Base-by-base conservation (phyloP, 2,329 filamentous ascomycete species). In the Fusarium setosum region DNA sequence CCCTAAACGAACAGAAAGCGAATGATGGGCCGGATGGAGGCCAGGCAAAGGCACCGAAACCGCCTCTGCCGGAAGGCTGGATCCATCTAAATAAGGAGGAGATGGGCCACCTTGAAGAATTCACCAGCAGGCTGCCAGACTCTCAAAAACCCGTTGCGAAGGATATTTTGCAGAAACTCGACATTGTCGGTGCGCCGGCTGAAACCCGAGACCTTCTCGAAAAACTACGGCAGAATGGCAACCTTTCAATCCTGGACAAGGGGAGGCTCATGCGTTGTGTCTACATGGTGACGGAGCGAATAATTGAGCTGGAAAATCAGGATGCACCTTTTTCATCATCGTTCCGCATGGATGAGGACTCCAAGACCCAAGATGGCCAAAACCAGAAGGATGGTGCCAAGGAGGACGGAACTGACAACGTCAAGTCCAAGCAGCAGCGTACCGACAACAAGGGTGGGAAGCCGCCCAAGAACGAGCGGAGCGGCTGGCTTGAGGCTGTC, bases 131-230 rank as follows among this genome's bases (percentile, higher is more conserved):
- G 61, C 82, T 93, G 56, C 90, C 91, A 8, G 81, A 84, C 54
- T 82, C 83, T n/a, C 88, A 92, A 77, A 82, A 82, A 35, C 78
- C 86, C 49, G 80, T 84, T 20, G 76, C 94, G 59, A 83, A 88
- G 59, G 82, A 86, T 45, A 82, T 89, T 9, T 78, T 92, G n/a
- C 80, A 85, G 61, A 81, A 84, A 24, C 84, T 95, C 61, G 88
- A 89, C 78, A 83, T 84, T 61, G 83, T 89, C 38, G 93, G 93
- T 10, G 86, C 93, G 15, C 92, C 93, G 1, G 71, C 79, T 20
- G 92, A 93, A 73, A 79, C 93, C 17, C 84, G 86, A 54, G 84
- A 90, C 35, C 72, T 88, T 59, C 76, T 88, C 38, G 73, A 77
- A 34, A 84, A 86, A 65, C 84, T 91, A 68, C 74, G 81, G 81